Percentiles rank a stretch among this genome's conserved stretches.
phyloP scores from a whole-genome alignment of 768 basidiomycete species.

The Coprinopsis cinerea region DNA sequence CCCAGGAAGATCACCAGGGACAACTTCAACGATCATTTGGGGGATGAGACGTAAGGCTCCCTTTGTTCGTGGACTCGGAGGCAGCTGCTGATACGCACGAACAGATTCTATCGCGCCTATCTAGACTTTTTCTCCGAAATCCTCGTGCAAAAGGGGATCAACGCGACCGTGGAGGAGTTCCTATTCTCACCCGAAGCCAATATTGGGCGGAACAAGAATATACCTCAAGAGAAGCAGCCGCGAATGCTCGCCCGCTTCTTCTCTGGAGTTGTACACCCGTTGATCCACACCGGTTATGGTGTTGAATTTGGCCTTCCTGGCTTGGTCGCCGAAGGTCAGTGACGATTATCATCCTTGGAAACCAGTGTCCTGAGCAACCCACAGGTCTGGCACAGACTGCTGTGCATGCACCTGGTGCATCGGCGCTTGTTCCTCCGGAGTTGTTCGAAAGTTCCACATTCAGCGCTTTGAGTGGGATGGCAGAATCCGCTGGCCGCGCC shows the following conservation, averaged over 20 bases:
- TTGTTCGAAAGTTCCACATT: conserved; percentile 17
- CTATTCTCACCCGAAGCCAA: conserved; percentile 52
- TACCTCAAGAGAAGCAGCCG: conserved; percentile 30
- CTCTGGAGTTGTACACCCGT: conserved; percentile 53
- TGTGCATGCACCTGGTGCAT: conserved; percentile 31
- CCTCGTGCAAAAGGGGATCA: conserved; percentile 37
- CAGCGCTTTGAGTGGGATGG: background rate
- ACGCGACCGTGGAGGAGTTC: conserved; percentile 50
- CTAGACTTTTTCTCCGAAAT: conserved; percentile 46
- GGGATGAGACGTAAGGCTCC: conserved; percentile 42
- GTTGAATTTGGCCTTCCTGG: conserved; percentile 56
- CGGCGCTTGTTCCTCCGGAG: conserved; percentile 20
- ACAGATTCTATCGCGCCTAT: conserved; percentile 59
- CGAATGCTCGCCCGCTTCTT: conserved; percentile 55
- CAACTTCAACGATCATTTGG: conserved; percentile 52
- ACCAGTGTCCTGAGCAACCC: background rate
- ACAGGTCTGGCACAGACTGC: conserved; percentile 54
- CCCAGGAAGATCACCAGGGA: conserved; percentile 38
- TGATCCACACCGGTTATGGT: conserved; percentile 62
- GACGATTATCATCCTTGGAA: background rate
- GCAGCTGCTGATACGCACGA: no score
- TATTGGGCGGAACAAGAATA: conserved; percentile 22
- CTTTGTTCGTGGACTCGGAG: background rate
- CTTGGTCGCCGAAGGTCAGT: conserved; percentile 54
- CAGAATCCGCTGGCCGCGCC: conserved; percentile 5